Evolutionary conservation across 257 asterid species (phyloP).

Genomic region (Vinca minor): DNA sequence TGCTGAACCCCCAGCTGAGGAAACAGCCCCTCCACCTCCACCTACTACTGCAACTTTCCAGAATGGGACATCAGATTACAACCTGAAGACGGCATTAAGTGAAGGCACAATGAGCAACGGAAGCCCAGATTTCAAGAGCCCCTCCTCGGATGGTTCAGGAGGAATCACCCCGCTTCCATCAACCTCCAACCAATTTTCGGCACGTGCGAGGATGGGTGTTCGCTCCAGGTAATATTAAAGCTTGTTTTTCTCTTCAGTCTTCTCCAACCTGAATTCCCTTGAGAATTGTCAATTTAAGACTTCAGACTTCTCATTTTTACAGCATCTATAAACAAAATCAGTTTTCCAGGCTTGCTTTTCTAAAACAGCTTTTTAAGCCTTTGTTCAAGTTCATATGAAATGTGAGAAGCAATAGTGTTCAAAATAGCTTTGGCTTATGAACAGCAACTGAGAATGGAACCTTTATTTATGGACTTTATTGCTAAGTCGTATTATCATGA

Average conservation of each 20-base stretch:
- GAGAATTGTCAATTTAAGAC: not conserved
- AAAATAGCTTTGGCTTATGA: not conserved
- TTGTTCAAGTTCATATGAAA: not conserved
- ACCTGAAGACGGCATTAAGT: conserved; percentile 50
- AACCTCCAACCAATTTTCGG: conserved; percentile 77
- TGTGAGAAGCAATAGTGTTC: not conserved
- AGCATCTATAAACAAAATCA: not conserved
- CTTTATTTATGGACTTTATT: not conserved
- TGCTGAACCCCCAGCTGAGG: conserved; percentile 57
- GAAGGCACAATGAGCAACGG: conserved; percentile 46
- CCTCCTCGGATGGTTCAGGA: conserved; percentile 52
- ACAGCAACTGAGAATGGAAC: not conserved
- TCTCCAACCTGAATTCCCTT: too few species aligned
- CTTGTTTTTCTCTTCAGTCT: too few species aligned
- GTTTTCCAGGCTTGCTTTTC: not conserved
- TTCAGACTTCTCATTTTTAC: not conserved
- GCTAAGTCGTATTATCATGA: too few species aligned
- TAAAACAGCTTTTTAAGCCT: not conserved
- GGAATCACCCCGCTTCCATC: conserved; percentile 97
- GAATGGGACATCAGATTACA: conserved; percentile 72
- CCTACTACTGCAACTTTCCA: conserved; percentile 64
- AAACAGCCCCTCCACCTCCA: conserved; percentile 72
- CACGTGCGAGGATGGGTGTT: conserved; percentile 75
- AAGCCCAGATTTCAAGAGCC: conserved; percentile 52
- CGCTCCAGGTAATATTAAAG: conserved; percentile 59